These are phyloP conservation scores for Craspedostauros australis DNA, from an alignment of 108 stramenopile species.

Conservation along the genomic window DNA sequence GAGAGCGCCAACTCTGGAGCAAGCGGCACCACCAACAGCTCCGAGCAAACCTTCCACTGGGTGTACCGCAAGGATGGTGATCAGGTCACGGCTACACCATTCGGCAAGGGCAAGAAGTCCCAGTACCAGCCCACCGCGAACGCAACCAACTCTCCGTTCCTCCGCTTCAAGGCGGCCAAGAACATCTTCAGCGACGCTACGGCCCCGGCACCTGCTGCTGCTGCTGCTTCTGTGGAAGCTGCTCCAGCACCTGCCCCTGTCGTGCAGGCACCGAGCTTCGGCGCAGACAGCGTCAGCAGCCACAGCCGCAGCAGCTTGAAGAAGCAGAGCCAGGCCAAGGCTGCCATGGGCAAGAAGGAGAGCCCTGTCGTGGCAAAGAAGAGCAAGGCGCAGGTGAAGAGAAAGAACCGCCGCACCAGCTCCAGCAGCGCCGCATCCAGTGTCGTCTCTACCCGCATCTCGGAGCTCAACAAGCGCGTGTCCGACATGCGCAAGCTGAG, in stretches of 20 bases:
- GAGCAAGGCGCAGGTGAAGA: not conserved
- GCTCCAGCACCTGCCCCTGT: too few species aligned
- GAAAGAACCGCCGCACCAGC: constrained; percentile 12
- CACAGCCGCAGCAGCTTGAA: not conserved
- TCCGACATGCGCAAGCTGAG: constrained; percentile 19
- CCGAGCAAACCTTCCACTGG: too few species aligned
- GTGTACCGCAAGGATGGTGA: too few species aligned
- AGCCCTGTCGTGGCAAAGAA: not conserved
- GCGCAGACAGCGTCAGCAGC: too few species aligned
- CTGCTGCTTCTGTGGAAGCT: too few species aligned
- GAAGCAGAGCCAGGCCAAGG: not conserved
- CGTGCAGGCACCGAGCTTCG: too few species aligned
- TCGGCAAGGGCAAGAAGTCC: constrained; percentile 5
- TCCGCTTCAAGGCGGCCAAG: constrained; percentile 33
- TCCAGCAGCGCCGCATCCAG: constrained; percentile 10
- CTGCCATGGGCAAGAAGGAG: constrained; percentile 2
- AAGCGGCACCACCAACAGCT: too few species aligned
- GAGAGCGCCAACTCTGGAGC: too few species aligned
- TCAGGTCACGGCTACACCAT: constrained; percentile 29
- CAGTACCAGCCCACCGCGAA: too few species aligned
- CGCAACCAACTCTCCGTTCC: constrained; percentile 25
- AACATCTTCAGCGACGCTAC: too few species aligned
- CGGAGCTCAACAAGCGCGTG: constrained; percentile 20
- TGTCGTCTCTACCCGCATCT: constrained; percentile 20
- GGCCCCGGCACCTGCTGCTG: too few species aligned